phyloP scores from a whole-genome alignment of 495 filamentous ascomycete genomes.

The Pseudomonodictys pantanalensis region DNA sequence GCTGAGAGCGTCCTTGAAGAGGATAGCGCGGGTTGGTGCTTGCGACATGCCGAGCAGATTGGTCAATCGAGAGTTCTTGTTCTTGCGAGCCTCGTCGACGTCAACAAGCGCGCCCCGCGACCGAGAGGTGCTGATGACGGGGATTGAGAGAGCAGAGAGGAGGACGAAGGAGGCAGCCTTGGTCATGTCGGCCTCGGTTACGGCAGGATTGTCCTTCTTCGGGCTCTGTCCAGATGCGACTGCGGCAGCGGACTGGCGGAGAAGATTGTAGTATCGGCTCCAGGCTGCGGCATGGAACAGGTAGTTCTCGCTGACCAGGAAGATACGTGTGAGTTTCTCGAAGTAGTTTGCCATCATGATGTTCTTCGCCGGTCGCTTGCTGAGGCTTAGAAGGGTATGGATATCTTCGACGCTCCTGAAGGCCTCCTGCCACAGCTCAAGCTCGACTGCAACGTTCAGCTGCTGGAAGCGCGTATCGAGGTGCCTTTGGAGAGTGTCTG shows the following conservation, averaged over 20 bases:
- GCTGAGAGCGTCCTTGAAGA: constrained; percentile 94
- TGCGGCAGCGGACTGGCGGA: constrained; percentile 82
- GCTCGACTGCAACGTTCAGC: constrained; percentile 94
- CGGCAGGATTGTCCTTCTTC: constrained; percentile 93
- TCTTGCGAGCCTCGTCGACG: constrained; percentile 95
- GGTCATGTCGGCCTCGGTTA: constrained; percentile 82
- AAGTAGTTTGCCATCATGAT: constrained; percentile 99
- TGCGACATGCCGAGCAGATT: constrained; percentile 90
- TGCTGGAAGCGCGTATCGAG: constrained; percentile 98
- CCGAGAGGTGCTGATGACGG: constrained; percentile 96
- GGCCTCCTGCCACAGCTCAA: constrained; percentile 98
- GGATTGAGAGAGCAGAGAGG: constrained; percentile 91
- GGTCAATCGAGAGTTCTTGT: constrained; percentile 95
- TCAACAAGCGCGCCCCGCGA: constrained; percentile 94
- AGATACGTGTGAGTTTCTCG: constrained; percentile 96
- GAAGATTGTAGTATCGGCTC: constrained; percentile 94
- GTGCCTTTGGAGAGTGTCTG: constrained; percentile 94
- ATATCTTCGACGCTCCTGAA: constrained; percentile 99
- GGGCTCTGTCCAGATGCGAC: constrained; percentile 77
- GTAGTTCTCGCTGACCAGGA: constrained; percentile 98
- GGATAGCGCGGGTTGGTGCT: constrained; percentile 79
- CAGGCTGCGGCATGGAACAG: constrained; percentile 97
- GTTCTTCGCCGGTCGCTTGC: constrained; percentile 99
- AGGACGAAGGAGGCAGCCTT: constrained; percentile 91
- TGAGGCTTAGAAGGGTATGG: constrained; percentile 94